phyloP scores from a whole-genome alignment of 768 basidiomycete genomes.

The Phallus indusiatus region DNA sequence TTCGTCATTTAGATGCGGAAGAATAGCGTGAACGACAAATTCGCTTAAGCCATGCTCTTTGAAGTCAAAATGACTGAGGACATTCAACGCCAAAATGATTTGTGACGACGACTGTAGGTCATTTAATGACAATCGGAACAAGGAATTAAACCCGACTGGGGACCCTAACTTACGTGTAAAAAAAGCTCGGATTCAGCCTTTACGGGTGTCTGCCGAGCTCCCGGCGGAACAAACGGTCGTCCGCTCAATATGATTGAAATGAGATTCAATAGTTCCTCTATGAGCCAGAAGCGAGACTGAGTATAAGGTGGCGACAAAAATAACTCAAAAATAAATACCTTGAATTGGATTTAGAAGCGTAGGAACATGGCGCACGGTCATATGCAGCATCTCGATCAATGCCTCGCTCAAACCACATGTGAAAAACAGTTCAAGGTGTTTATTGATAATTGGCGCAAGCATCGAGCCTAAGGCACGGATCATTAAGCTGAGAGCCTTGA shows the following conservation, averaged over 20 bases:
- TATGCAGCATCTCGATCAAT: conserved; percentile 27
- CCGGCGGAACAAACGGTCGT: conserved; percentile 31
- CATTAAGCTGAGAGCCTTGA: neutral
- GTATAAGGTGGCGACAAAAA: neutral
- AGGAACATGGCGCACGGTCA: conserved; percentile 32
- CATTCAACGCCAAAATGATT: conserved; percentile 31
- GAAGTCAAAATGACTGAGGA: conserved; percentile 36
- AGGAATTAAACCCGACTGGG: neutral
- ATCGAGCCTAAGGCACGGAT: neutral
- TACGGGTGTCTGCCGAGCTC: conserved; percentile 23
- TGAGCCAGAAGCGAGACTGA: too few relatives aligned
- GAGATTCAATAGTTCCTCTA: conserved; percentile 17
- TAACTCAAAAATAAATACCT: conserved; percentile 19
- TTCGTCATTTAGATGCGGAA: conserved; percentile 38
- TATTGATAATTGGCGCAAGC: conserved; percentile 11
- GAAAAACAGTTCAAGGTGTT: conserved; percentile 40
- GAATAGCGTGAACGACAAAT: conserved; percentile 33
- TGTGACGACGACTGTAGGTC: conserved; percentile 16
- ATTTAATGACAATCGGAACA: neutral
- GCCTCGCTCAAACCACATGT: conserved; percentile 34
- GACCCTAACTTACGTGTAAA: neutral
- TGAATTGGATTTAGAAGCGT: conserved; percentile 35
- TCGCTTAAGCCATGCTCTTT: conserved; percentile 36
- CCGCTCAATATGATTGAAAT: conserved; percentile 32
- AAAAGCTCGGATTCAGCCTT: neutral